These are phyloP conservation scores for Fusarium multiceps DNA, from an alignment of 2,329 filamentous ascomycete species.

Conservation along the genomic window DNA sequence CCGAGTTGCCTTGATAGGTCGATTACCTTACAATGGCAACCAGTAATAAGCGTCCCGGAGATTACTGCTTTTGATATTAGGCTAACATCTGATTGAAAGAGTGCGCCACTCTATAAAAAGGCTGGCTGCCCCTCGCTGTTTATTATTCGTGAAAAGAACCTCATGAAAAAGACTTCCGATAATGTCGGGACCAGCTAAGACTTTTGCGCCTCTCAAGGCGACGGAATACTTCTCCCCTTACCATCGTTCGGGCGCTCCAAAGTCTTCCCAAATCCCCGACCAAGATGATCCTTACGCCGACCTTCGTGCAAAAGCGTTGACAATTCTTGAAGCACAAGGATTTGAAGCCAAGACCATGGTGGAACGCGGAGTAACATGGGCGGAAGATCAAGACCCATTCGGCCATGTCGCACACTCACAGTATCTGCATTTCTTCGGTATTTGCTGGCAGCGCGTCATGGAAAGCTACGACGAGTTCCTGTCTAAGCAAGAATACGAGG, in stretches of 20 bases:
- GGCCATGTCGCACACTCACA: neutral
- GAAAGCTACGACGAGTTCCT: neutral
- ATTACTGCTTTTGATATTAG: neutral
- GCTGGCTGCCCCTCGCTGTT: neutral
- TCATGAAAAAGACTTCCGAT: neutral
- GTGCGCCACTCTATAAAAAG: neutral
- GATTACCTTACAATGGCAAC: neutral
- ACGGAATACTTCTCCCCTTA: neutral
- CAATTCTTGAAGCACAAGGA: neutral
- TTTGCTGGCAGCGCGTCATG: neutral
- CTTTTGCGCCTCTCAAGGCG: neutral
- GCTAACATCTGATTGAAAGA: neutral
- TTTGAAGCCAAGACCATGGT: neutral
- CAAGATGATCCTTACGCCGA: neutral
- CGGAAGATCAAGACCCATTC: slow-evolving; percentile 1
- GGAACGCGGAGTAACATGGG: neutral
- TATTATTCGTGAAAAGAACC: neutral
- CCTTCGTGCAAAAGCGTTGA: neutral
- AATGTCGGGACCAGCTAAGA: neutral
- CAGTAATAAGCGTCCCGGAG: neutral
- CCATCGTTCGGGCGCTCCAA: neutral
- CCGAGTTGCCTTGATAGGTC: too few species aligned
- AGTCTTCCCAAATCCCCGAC: neutral
- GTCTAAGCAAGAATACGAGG: neutral
- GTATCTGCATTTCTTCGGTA: neutral